Evolutionary conservation across 768 basidiomycete species (phyloP).

Genomic region (Podaxis mareebaensis): DNA sequence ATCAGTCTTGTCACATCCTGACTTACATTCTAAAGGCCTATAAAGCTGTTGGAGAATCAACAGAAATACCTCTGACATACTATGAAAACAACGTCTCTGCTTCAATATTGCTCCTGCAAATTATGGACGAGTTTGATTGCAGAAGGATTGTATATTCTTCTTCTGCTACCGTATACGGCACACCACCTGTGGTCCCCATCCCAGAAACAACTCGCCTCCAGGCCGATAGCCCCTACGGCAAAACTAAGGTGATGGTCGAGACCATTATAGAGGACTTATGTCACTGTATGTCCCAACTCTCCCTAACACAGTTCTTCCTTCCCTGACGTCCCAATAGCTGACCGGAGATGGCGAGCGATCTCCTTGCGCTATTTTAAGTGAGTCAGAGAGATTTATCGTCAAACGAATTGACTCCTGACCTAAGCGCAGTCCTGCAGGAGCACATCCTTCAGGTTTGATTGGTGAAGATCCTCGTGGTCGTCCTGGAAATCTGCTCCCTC

Average conservation of each 20-base stretch:
- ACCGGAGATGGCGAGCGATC: constrained; percentile 76
- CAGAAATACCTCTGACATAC: constrained; percentile 89
- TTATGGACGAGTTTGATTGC: constrained; percentile 84
- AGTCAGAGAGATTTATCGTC: constrained; percentile 21
- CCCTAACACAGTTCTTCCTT: constrained; percentile 5
- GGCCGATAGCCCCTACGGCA: constrained; percentile 92
- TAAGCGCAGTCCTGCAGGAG: constrained; percentile 83
- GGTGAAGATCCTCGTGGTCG: constrained; percentile 97
- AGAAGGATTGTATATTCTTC: constrained; percentile 94
- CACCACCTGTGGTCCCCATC: constrained; percentile 88
- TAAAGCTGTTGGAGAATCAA: constrained; percentile 97
- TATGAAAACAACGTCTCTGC: constrained; percentile 94
- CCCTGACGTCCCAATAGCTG: constrained; percentile 45
- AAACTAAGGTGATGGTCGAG: constrained; percentile 96
- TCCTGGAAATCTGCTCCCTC: constrained; percentile 91
- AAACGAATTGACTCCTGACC: not conserved
- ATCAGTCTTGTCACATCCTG: not conserved
- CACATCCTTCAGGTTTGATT: constrained; percentile 91
- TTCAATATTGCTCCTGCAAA: constrained; percentile 81
- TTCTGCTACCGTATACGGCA: constrained; percentile 97
- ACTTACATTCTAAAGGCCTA: constrained; percentile 60
- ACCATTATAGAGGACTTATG: constrained; percentile 87
- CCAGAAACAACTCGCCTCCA: constrained; percentile 86
- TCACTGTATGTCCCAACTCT: constrained; percentile 49
- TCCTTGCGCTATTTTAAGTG: constrained; percentile 98